Evolutionary conservation across 176 grass and related monocot genomes (phyloP), one percentile per base, ranked within the genome.

Genomic region (Panicum miliaceum): DNA sequence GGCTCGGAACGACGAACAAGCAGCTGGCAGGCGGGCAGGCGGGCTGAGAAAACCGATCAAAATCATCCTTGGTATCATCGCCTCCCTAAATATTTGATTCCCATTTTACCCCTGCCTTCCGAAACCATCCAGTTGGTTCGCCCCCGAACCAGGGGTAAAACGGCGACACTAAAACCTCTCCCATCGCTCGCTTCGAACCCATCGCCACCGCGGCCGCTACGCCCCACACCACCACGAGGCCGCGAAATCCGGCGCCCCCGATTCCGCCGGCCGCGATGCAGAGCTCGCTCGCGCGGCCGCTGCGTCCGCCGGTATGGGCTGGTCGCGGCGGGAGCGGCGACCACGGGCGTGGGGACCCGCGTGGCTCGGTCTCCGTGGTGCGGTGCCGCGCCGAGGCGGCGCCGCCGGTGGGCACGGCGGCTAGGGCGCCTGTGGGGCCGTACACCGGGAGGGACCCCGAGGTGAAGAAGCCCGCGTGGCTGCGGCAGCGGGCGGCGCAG

Each of bases 391-490:
- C 81, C 25, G 86, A 83, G 54, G 73, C 73, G 0, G 73, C 86
- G 42, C 22, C 79, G 52, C 20, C 79, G 43, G 62, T 54, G 74
- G 74, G 48, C 20, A 38, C 51, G 73, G 51, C 73, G 19, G 19
- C 46, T 20, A 51, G 46, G 71, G 26, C 46, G 68, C 41, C 68
- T 13, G 41, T 43, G 43, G 93, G 89, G 58, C 93, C 83, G 23
- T 85, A 82, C 87, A 92, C 87, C 0, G 86, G 96, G 14, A 83
- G 90, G 84, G 89, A 96, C 71, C 84, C 75, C 43, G 92, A 77
- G 29, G 51, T 79, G 84, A 96, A 77, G 86, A 99, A 96, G 80
- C 93, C 93, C 11, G 96, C 89, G 79, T 96, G 93, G 96, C 83
- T 96, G 84, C 74, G 96, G 64, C 91, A 96, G 78, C 80, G 91